A percentile compares a stretch with the other conserved stretches of the same genome.
phyloP scores from a whole-genome alignment of 768 basidiomycete species.

The Phallus indusiatus region DNA sequence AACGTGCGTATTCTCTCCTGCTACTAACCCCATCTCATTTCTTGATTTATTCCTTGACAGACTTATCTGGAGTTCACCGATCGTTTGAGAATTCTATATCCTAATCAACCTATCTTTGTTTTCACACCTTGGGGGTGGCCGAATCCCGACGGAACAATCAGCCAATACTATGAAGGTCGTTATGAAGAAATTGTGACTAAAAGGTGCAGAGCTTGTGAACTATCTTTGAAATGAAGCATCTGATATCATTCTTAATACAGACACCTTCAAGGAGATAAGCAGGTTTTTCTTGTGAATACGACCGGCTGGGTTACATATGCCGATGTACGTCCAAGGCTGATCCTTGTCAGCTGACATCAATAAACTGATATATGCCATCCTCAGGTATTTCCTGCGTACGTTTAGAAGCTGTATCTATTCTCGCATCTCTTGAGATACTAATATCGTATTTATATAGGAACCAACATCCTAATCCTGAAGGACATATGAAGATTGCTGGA shows the following conservation, averaged over 20 bases:
- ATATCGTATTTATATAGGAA: constrained; percentile 26
- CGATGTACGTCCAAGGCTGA: constrained; percentile 41
- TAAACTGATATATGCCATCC: background rate
- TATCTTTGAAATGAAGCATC: no score
- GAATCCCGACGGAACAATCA: constrained; percentile 33
- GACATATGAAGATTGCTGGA: constrained; percentile 38
- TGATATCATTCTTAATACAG: constrained; percentile 15
- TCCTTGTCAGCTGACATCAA: constrained; percentile 10
- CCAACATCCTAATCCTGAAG: constrained; percentile 36
- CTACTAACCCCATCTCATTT: background rate
- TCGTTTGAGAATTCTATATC: constrained; percentile 35
- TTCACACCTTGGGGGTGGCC: constrained; percentile 57
- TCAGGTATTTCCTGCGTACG: constrained; percentile 12
- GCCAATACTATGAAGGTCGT: constrained; percentile 37
- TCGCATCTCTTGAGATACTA: background rate
- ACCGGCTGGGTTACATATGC: constrained; percentile 44
- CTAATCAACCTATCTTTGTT: constrained; percentile 38
- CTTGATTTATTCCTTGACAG: constrained; percentile 16
- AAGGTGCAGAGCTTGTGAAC: constrained; percentile 20
- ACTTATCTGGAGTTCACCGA: constrained; percentile 39
- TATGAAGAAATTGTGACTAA: constrained; percentile 38
- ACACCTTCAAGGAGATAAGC: constrained; percentile 33
- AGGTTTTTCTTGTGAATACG: constrained; percentile 44
- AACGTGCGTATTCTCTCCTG: constrained; percentile 11
- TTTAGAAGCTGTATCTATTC: background rate